Conservation (phyloP, 1,284 basidiomycete species). For the Leccinum cinnamomeum region DNA sequence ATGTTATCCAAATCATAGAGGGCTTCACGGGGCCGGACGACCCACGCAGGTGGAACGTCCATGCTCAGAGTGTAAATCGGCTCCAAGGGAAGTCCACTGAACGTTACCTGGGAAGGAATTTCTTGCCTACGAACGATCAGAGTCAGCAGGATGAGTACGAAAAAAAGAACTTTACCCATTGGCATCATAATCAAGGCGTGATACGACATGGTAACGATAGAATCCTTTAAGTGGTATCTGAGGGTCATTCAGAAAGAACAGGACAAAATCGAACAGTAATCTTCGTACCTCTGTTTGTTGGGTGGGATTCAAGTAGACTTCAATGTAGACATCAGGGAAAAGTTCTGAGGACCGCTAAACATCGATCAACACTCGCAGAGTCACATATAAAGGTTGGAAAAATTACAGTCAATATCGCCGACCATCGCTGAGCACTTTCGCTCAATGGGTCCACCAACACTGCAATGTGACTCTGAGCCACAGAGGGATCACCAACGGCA, state of each 20-base stretch:
- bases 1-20: slow-evolving; percentile 97
- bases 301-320: slow-evolving; percentile 77
- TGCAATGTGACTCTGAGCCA: slow-evolving; percentile 72
- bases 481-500: slow-evolving; percentile 63
- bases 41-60: slow-evolving; percentile 89
- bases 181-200: slow-evolving; percentile 64
- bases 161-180: slow-evolving; percentile 54
- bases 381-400: not conserved
- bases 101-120: slow-evolving; percentile 47
- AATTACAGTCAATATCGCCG: slow-evolving; percentile 68
- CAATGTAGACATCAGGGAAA: slow-evolving; percentile 63
- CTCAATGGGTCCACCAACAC: slow-evolving; percentile 85
- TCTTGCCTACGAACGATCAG: slow-evolving; percentile 46
- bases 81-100: slow-evolving; percentile 58
- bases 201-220: slow-evolving; percentile 77
- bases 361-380: slow-evolving; percentile 2
- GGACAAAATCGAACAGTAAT: not conserved
- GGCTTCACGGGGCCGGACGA: slow-evolving; percentile 87
- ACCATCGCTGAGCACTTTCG: slow-evolving; percentile 83
- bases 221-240: slow-evolving; percentile 93
- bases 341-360: slow-evolving; percentile 35
- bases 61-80: slow-evolving; percentile 91
- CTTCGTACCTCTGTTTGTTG: slow-evolving; percentile 60
- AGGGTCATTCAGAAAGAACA: slow-evolving; percentile 2
- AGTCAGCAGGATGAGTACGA: not conserved